Percentiles rank a stretch among this genome's conserved stretches.
Conservation (phyloP, 179 eudicot species). For the Corrigiola litoralis region DNA sequence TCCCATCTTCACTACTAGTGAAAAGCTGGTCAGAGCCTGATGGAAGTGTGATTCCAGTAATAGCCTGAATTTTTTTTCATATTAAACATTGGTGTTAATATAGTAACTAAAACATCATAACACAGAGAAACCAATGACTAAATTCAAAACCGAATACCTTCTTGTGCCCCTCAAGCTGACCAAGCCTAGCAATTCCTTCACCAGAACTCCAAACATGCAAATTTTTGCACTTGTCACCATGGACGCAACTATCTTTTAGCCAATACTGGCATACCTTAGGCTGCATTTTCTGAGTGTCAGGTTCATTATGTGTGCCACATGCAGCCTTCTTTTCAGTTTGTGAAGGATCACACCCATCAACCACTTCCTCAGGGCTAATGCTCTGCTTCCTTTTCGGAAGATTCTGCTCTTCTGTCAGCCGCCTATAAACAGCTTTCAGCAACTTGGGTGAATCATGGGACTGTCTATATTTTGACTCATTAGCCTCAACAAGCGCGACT, state of each 20-base stretch:
- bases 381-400: neutral
- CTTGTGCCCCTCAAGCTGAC: slow-evolving; percentile 51
- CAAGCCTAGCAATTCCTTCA: slow-evolving; percentile 39
- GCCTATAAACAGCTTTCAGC: neutral
- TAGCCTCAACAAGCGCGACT: slow-evolving; percentile 1
- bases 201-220: slow-evolving; percentile 53
- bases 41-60: slow-evolving; percentile 58
- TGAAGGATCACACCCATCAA: no score
- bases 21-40: slow-evolving; percentile 48
- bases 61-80: slow-evolving; percentile 33
- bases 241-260: slow-evolving; percentile 38
- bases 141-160: no score
- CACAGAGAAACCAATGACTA: no score
- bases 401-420: slow-evolving; percentile 8
- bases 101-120: no score
- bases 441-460: slow-evolving; percentile 7
- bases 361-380: slow-evolving; percentile 1
- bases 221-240: slow-evolving; percentile 41
- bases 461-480: neutral
- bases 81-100: no score
- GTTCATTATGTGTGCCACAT: neutral
- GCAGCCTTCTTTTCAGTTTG: no score
- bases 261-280: slow-evolving; percentile 39
- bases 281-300: slow-evolving; percentile 7
- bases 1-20: slow-evolving; percentile 43